Base-by-base conservation (phyloP, 805 yeast species). In the Pichia ethanolica region DNA sequence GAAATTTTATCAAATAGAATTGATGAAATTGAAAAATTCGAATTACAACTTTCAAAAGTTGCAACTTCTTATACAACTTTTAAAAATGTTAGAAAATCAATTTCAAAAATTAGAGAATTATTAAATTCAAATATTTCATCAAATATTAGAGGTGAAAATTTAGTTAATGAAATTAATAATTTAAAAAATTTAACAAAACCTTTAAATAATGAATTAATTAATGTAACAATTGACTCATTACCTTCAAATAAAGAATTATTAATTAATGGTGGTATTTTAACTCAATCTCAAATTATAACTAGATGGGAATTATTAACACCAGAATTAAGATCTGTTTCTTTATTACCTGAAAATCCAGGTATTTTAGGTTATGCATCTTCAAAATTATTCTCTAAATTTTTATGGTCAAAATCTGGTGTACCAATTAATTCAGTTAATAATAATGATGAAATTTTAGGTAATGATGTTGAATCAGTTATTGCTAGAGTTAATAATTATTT, bases 311-410 rank as follows among this genome's bases (percentile, higher is more conserved):
- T 82, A 47, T 74, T 93, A 52, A 82, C 77, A 26, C 93, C 95
- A 13, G 96, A 91, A 69, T 79, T 93, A 63, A 83, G 96, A 67
- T 80, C 89, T 33, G 90, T 95, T 7, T 82, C 97, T 5, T 71
- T 93, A 58, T 78, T 90, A 53, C 97, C 98, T 48, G 95, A 95
- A 58, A 87, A 91, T 62, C 96, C 99, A 28, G 99, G 99, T 62
- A 77, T 93, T 48, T 78, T 91, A 59, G 98, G 97, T 33, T 97
- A 93, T 67, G 66, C 89, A 40, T 77, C 95, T 7, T 90, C 98
- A 14, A 73, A 76, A 56, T 49, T 89, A 8, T 86, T 90, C 63
- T 84, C 95, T 35, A 79, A 77, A 58, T 74, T 90, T 53, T 75
- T 91, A 60, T 75, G 88, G 59, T 74, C 85, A 32, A 93, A 89